Percentiles rank a stretch among this genome's conserved stretches.
Evolutionary conservation across 73 alveolate genomes (phyloP).

Genomic region (Uronychia binucleata): DNA sequence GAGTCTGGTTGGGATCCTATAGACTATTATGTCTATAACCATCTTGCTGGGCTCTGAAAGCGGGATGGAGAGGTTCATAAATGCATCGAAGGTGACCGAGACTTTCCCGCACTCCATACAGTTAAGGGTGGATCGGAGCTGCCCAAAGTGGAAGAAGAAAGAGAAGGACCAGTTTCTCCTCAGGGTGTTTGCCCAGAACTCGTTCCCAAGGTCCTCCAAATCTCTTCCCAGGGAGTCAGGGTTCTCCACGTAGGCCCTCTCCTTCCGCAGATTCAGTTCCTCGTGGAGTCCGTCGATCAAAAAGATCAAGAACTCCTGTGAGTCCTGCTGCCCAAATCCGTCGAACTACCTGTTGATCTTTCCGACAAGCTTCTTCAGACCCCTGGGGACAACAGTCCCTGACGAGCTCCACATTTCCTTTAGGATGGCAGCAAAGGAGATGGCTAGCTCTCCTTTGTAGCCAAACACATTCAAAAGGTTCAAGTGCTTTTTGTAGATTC

Average conservation of each 20-base stretch:
- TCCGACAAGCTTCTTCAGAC: slow-evolving; percentile 65
- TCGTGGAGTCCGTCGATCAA: slow-evolving; percentile 83
- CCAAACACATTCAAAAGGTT: slow-evolving; percentile 31
- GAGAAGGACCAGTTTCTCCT: slow-evolving; percentile 77
- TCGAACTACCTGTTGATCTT: slow-evolving; percentile 69
- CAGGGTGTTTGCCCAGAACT: slow-evolving; percentile 76
- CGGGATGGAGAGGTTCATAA: slow-evolving; percentile 73
- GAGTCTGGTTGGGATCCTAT: slow-evolving; percentile 67
- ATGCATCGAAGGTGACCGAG: slow-evolving; percentile 71
- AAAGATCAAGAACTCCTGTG: slow-evolving; percentile 80
- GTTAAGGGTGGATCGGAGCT: slow-evolving; percentile 65
- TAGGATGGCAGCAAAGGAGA: slow-evolving; percentile 69
- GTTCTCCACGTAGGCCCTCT: slow-evolving; percentile 69
- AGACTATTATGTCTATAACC: slow-evolving; percentile 63
- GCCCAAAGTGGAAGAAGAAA: slow-evolving; percentile 73
- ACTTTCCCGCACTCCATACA: slow-evolving; percentile 70
- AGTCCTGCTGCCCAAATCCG: slow-evolving; percentile 81
- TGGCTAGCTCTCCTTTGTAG: slow-evolving; percentile 61
- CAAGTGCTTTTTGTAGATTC: slow-evolving; percentile 24
- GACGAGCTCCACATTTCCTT: slow-evolving; percentile 51
- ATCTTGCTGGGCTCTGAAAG: slow-evolving; percentile 79
- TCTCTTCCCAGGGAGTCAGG: slow-evolving; percentile 69
- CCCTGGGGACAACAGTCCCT: slow-evolving; percentile 69
- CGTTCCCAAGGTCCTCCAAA: slow-evolving; percentile 71
- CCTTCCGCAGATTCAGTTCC: slow-evolving; percentile 72